Conservation (phyloP, 2,329 filamentous ascomycete species). For the Colletotrichum sp. region DNA sequence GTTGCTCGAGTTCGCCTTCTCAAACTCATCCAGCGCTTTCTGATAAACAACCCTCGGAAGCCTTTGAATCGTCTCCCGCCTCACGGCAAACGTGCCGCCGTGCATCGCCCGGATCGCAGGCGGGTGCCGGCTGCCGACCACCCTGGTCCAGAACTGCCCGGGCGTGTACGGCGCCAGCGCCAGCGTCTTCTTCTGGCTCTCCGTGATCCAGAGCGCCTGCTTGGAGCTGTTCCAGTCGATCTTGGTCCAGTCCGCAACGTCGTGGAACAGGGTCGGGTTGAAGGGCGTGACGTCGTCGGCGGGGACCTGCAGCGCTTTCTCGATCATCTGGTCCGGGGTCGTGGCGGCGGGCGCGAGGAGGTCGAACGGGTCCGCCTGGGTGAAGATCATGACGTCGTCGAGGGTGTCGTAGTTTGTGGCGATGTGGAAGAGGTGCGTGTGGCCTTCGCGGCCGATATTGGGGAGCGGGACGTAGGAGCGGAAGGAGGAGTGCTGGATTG, state of each 20-base stretch:
- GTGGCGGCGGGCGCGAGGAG: constrained; percentile 3
- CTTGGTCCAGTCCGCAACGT: constrained; percentile 16
- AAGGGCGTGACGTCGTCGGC: constrained; percentile 21
- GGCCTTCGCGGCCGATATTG: constrained; percentile 18
- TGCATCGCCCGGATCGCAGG: constrained; percentile 22
- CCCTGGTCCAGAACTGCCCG: constrained; percentile 11
- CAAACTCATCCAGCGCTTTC: constrained; percentile 13
- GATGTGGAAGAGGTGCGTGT: constrained; percentile 16
- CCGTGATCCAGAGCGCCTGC: constrained; percentile 20
- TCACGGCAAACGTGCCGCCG: constrained; percentile 18
- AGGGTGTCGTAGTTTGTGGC: constrained; percentile 10
- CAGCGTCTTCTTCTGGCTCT: constrained; percentile 12
- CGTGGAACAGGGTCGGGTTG: constrained; percentile 7
- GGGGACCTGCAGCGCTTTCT: neutral
- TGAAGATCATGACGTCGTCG: constrained; percentile 21
- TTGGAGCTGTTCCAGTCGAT: constrained; percentile 17
- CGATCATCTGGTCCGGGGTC: constrained; percentile 11
- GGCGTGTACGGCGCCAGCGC: constrained; percentile 11
- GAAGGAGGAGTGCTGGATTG: constrained; percentile 11
- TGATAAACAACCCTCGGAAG: constrained; percentile 8
- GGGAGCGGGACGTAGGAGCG: constrained; percentile 14
- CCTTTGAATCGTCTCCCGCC: constrained; percentile 12
- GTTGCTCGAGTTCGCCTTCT: constrained; percentile 16
- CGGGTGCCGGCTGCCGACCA: constrained; percentile 11
- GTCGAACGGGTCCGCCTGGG: constrained; percentile 19